These are phyloP conservation scores for Diaporthe capsici DNA, from an alignment of 2,329 filamentous ascomycete genomes.

Conservation along the genomic window DNA sequence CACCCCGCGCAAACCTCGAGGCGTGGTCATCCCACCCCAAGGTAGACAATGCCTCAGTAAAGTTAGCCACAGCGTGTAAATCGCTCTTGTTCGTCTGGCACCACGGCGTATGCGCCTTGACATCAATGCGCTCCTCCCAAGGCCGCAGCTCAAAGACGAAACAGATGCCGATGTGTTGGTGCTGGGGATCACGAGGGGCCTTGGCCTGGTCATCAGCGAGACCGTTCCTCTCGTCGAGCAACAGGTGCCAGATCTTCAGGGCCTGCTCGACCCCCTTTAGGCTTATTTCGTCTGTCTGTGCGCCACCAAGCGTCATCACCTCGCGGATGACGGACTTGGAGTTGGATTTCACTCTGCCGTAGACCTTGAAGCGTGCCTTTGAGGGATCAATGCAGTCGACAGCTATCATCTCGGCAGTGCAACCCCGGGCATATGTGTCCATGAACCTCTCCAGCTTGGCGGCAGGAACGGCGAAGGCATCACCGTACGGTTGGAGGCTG, in stretches of 20 bases:
- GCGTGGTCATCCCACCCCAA: neutral
- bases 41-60: neutral
- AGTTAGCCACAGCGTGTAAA: neutral
- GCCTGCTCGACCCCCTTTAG: slow-evolving; percentile 2
- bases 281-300: neutral
- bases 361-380: slow-evolving; percentile 10
- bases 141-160: neutral
- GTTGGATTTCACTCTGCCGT: neutral
- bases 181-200: neutral
- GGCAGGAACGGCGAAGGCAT: neutral
- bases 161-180: neutral
- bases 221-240: neutral
- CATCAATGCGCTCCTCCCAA: slow-evolving; percentile 1
- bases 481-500: neutral
- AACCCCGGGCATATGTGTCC: neutral
- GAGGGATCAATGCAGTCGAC: neutral
- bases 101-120: slow-evolving; percentile 4
- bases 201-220: neutral
- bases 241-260: slow-evolving; percentile 5
- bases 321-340: neutral
- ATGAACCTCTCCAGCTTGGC: slow-evolving; percentile 2
- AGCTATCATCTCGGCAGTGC: neutral
- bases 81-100: slow-evolving; percentile 6
- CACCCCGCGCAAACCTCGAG: slow-evolving; percentile 3
- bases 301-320: neutral